Percentiles rank a stretch among this genome's conserved stretches.
Evolutionary conservation across 192 early-diverging fungal genomes (phyloP).

Genomic region (Backusella sp.): DNA sequence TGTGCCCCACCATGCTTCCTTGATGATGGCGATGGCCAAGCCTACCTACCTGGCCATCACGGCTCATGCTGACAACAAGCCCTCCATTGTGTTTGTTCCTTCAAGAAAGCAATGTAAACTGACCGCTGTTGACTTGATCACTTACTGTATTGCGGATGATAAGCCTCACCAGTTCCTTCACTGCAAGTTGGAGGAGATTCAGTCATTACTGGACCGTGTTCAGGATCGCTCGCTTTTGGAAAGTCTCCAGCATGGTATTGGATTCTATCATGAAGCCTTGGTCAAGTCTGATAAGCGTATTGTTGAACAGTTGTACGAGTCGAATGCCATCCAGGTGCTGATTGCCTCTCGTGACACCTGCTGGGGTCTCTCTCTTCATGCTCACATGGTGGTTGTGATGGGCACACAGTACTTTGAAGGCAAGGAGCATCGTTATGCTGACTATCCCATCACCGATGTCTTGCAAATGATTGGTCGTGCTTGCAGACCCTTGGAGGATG

Average conservation of each 20-base stretch:
- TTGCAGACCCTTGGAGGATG: conserved; percentile 60
- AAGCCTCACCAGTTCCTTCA: conserved; percentile 72
- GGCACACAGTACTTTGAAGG: conserved; percentile 95
- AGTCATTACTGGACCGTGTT: conserved; percentile 58
- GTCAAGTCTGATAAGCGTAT: conserved; percentile 67
- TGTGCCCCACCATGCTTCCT: conserved; percentile 89
- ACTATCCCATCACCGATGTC: conserved; percentile 94
- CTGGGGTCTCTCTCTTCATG: conserved; percentile 85
- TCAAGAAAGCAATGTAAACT: conserved; percentile 83
- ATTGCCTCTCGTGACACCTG: conserved; percentile 89
- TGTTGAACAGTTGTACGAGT: conserved; percentile 74
- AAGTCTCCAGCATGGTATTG: conserved; percentile 78
- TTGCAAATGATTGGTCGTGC: conserved; percentile 99
- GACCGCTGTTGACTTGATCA: conserved; percentile 85
- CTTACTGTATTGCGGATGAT: conserved; percentile 78
- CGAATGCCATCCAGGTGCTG: conserved; percentile 82
- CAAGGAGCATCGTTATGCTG: conserved; percentile 93
- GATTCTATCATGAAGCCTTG: conserved; percentile 90
- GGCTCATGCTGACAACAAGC: conserved; percentile 56
- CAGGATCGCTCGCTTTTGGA: conserved; percentile 73
- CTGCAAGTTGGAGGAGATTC: conserved; percentile 62
- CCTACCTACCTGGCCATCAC: conserved; percentile 80
- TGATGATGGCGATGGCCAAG: conserved; percentile 93
- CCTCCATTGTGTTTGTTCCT: conserved; percentile 92
- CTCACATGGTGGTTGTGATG: conserved; percentile 91